Conservation (phyloP, 2,329 filamentous ascomycete species). For the Diaporthe aspalathi region DNA sequence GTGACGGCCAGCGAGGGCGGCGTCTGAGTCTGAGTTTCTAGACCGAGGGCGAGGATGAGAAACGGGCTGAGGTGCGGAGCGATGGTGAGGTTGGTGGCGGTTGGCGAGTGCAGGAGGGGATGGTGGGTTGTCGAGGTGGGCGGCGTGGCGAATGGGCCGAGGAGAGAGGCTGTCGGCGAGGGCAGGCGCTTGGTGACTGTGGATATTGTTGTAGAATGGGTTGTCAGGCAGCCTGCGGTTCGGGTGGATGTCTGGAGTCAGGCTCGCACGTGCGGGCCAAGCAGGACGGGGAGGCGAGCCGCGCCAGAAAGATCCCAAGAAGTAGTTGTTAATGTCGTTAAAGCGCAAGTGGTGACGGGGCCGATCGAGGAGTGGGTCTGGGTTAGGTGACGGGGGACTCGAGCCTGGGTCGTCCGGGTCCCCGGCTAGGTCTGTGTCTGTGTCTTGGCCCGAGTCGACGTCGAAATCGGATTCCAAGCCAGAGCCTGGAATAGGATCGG, state of each 20-base stretch:
- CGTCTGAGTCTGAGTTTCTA: not conserved
- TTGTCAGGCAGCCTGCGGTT: conserved; percentile 32
- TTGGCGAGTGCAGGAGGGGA: not conserved
- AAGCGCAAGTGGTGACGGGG: conserved; percentile 17
- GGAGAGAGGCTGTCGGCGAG: not conserved
- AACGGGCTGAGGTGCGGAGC: not conserved
- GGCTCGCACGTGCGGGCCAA: conserved; percentile 28
- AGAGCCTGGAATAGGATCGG: not conserved
- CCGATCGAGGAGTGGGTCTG: conserved; percentile 26
- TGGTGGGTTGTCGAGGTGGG: not conserved
- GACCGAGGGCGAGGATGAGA: not conserved
- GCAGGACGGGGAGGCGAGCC: conserved; percentile 30
- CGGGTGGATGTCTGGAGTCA: conserved; percentile 35
- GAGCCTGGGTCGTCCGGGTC: conserved; percentile 6
- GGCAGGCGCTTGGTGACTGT: not conserved
- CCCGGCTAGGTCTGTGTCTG: not conserved
- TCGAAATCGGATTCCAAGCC: conserved; percentile 18
- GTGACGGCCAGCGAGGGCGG: not conserved
- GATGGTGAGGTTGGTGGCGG: not conserved
- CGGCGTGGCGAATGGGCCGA: not conserved
- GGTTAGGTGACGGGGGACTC: conserved; percentile 16
- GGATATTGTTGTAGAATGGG: not conserved
- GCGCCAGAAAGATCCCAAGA: not conserved
- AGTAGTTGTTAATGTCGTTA: conserved; percentile 10
- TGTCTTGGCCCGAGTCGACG: conserved; percentile 13